Conservation (phyloP, 108 stramenopile species). For the Stephanodiscus minutulus region DNA sequence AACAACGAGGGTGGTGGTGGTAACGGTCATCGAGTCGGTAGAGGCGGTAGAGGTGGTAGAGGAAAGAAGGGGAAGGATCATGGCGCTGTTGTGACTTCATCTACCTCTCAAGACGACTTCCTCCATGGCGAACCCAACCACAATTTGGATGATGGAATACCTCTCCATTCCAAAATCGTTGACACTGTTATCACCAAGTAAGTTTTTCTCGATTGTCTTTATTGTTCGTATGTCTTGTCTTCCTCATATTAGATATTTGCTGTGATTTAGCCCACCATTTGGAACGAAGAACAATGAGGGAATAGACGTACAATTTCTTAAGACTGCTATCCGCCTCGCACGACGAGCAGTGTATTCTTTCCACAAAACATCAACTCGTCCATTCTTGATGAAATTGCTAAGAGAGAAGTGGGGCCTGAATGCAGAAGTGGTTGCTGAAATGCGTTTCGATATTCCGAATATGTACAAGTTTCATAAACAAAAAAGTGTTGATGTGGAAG, state of each 20-base stretch:
- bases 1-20: slow-evolving; percentile 12
- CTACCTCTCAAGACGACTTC: slow-evolving; percentile 17
- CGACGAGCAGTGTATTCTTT: slow-evolving; percentile 90
- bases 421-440: slow-evolving; percentile 87
- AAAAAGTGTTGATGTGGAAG: slow-evolving; percentile 87
- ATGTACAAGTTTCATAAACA: slow-evolving; percentile 93
- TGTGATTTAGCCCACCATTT: slow-evolving; percentile 68
- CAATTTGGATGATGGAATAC: slow-evolving; percentile 68
- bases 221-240: neutral
- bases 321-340: slow-evolving; percentile 67
- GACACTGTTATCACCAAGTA: slow-evolving; percentile 82
- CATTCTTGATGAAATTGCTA: slow-evolving; percentile 69
- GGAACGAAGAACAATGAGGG: slow-evolving; percentile 91
- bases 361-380: slow-evolving; percentile 92
- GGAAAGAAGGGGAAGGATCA: slow-evolving; percentile 17
- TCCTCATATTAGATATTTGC: neutral
- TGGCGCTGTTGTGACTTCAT: slow-evolving; percentile 1
- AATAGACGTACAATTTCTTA: slow-evolving; percentile 81
- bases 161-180: slow-evolving; percentile 62
- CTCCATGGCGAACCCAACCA: slow-evolving; percentile 5
- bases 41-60: slow-evolving; percentile 42
- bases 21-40: slow-evolving; percentile 20
- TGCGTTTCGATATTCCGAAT: slow-evolving; percentile 93
- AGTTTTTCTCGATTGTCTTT: neutral
- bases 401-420: slow-evolving; percentile 69